Conservation (phyloP, 176 grass and related monocot species). For the Aegilops speltoides region DNA sequence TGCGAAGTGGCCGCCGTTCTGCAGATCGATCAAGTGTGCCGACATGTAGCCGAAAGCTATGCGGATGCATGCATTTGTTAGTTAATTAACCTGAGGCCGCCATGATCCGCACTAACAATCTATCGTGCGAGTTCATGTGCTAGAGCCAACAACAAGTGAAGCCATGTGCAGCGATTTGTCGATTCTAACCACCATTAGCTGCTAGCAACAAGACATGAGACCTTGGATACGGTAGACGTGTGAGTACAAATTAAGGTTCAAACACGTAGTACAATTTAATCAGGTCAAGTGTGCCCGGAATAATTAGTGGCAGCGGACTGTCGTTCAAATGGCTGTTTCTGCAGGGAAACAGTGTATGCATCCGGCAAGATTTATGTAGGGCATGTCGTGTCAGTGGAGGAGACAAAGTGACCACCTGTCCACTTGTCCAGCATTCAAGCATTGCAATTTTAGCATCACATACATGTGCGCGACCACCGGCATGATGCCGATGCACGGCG, state of each 20-base stretch:
- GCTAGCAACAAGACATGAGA: neutral
- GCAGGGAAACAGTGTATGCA: conserved; percentile 29
- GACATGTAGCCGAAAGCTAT: conserved; percentile 36
- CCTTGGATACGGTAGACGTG: neutral
- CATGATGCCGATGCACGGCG: neutral
- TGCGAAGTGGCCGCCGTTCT: neutral
- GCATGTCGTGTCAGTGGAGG: conserved; percentile 7
- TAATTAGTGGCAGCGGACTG: neutral
- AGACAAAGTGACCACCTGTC: neutral
- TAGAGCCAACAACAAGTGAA: neutral
- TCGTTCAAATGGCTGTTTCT: neutral
- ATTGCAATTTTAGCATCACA: neutral
- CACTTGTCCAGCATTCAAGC: neutral
- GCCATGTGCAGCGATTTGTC: conserved; percentile 19
- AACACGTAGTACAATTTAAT: neutral
- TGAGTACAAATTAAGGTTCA: conserved; percentile 26
- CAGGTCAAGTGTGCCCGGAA: neutral
- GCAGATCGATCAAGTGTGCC: neutral
- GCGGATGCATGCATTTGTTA: neutral
- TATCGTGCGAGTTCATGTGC: conserved; percentile 2
- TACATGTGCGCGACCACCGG: neutral
- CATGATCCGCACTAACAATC: neutral
- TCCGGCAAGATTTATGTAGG: conserved; percentile 33
- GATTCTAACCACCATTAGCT: neutral
- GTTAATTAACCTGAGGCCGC: neutral